A percentile compares a stretch with the other conserved stretches of the same genome.
phyloP scores from a whole-genome alignment of 208 protist genomes.

The Borovskyia barvae region DNA sequence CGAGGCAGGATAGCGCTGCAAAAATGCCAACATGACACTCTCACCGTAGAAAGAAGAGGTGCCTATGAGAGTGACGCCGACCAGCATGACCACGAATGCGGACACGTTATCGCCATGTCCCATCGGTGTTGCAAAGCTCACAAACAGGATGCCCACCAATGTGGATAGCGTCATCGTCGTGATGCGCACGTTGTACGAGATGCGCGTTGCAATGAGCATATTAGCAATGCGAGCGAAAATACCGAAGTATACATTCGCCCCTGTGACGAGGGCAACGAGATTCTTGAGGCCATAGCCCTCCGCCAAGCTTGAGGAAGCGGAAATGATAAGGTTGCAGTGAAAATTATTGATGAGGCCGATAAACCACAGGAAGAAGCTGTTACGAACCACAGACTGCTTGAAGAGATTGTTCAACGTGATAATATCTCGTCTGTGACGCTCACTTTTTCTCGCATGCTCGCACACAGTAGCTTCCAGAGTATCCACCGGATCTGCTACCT shows the following conservation, averaged over 20 bases:
- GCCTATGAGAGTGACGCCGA: conserved; percentile 70
- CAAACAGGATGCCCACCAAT: conserved; percentile 73
- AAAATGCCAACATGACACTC: conserved; percentile 65
- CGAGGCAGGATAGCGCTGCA: conserved; percentile 76
- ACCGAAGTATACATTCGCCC: conserved; percentile 83
- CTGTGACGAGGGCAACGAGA: conserved; percentile 70
- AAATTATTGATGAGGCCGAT: conserved; percentile 91
- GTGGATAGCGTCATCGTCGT: conserved; percentile 42
- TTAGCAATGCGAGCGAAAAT: conserved; percentile 75
- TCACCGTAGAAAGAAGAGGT: conserved; percentile 77
- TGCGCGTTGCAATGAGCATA: conserved; percentile 60
- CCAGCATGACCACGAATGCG: conserved; percentile 62
- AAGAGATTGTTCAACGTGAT: neutral
- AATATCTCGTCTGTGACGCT: neutral
- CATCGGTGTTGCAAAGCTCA: conserved; percentile 57
- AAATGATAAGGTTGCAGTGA: conserved; percentile 82
- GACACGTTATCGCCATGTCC: conserved; percentile 42
- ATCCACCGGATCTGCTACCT: no score
- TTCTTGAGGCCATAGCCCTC: conserved; percentile 56
- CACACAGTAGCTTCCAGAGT: no score
- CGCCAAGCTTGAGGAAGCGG: conserved; percentile 52
- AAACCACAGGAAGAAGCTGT: conserved; percentile 49
- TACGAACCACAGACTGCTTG: conserved; percentile 14
- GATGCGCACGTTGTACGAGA: conserved; percentile 78
- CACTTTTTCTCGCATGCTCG: no score